Base-by-base conservation (phyloP, 1,284 basidiomycete genomes). In the Tranzscheliella williamsii region DNA sequence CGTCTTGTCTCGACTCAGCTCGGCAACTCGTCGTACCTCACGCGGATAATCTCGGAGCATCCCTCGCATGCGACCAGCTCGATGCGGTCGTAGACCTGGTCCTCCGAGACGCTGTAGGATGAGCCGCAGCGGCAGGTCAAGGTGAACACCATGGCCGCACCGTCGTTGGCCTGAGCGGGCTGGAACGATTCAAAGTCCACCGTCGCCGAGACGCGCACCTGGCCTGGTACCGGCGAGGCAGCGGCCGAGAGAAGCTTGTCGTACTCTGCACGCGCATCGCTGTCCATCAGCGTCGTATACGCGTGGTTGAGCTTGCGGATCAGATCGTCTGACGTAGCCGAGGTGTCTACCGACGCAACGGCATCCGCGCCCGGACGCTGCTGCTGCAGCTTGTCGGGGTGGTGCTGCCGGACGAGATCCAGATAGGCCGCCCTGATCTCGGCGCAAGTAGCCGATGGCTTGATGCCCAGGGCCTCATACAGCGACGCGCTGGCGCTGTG, bases 371-470 rank as follows among this genome's bases (percentile, higher is more conserved):
- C 8, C 21, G 12, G 16, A 22, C 21, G 38, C 38, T 45, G 58
- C 44, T 64, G 61, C 24, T 64, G 61, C 4, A 57, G 39, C 37
- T 64, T 64, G 40, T 65, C 62, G 1, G 62, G 62, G 24, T 65
- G 62, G 23, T 65, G 36, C 11, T 15, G 40, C 11, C 56, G 44
- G n/a, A 65, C 62, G 33, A 53, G 42, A 1, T 44, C 48, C 2
- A 65, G 52, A 38, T 65, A 65, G 16, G 62, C 62, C 2, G 62
- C 32, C 6, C 62, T 43, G 21, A 65, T 60, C 24, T 60, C 51
- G 31, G 42, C 32, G 8, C 29, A 6, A 5, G 44, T 48, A 2
- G 62, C 51, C 12, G 47, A 52, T 5, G 48, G 32, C 4, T 40
- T 47, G 36, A 65, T 42, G 1, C 52, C 48, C 1, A 65, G 44